Evolutionary conservation across 768 basidiomycete species (phyloP), one percentile per base, ranked within the genome.

Genomic region (Leccinum imitatum): DNA sequence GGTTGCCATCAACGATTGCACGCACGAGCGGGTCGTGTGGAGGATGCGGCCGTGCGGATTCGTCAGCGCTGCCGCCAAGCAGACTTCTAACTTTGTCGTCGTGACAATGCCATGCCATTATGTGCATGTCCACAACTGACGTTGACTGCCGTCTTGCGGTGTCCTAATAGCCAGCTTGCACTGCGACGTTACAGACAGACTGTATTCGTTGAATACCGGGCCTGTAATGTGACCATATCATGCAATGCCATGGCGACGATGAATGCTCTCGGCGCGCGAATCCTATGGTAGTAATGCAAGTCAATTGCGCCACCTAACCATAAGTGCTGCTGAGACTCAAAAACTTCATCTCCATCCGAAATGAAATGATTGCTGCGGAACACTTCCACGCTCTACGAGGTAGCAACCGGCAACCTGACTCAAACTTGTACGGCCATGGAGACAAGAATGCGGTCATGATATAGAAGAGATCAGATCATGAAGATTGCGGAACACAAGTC

Each of bases 401-500:
- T 67, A n/a, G 63, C 67, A 67, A 67, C 66, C 56, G 41, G 58
- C 50, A 65, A 66, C 41, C 53, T 6, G 47, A 19, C 30, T 41
- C 56, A 57, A 57, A 57, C 21, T 55, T 35, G 17, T 51, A 62
- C 35, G n/a, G 8, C 4, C 41, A n/a, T 46, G 44, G 19, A 46
- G 52, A 56, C 58, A 31, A 30, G 15, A 50, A 47, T 23, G 30
- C 59, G 59, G 17, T 41, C 63, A 60, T 61, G 61, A 63, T 63
- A 60, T 59, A 65, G 67, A 63, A 62, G 64, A 59, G 51, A 64
- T 74, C 72, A 75, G 72, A 72, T 75, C 74, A 67, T 74, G 72
- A 69, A 72, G 70, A 74, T 75, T 74, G 71, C 69, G 65, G 68
- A 75, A 73, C 63, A 70, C 73, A 61, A 65, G 74, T 67, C 72